Conservation (phyloP, 208 protist species). For the Tritrichomonas musculus region DNA sequence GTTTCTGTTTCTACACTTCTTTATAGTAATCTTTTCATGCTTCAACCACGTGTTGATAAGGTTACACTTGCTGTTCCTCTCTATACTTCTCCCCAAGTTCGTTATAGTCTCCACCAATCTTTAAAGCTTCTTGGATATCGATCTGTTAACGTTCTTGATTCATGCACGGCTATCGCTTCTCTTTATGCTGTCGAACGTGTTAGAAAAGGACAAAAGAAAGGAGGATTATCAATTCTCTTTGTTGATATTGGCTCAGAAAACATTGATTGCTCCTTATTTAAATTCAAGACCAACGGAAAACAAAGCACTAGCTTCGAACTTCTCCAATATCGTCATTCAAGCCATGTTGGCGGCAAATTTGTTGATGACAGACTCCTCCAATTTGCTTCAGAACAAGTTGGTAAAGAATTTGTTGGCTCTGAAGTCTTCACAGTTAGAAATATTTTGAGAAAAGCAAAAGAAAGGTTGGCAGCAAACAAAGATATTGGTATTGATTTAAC, state of each 20-base stretch:
- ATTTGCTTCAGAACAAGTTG: background rate
- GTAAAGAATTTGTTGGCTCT: too few species aligned
- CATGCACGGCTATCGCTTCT: background rate
- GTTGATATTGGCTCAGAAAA: background rate
- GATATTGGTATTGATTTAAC: background rate
- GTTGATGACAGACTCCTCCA: background rate
- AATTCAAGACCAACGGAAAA: background rate
- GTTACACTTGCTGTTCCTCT: background rate
- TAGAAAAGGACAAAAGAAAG: background rate
- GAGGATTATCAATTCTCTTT: background rate
- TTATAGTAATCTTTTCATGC: background rate
- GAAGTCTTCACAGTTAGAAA: background rate
- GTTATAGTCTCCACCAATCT: background rate
- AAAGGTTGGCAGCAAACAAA: background rate
- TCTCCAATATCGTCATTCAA: background rate
- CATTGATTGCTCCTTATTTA: background rate
- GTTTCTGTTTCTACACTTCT: background rate
- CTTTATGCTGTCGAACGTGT: background rate
- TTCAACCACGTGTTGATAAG: background rate
- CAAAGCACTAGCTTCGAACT: background rate
- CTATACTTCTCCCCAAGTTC: background rate
- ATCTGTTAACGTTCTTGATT: background rate
- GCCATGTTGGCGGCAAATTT: background rate
- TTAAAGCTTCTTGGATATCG: background rate
- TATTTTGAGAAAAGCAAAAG: background rate